These are phyloP conservation scores for Hydnomerulius pinastri DNA, from an alignment of 768 basidiomycete genomes.

Conservation along the genomic window DNA sequence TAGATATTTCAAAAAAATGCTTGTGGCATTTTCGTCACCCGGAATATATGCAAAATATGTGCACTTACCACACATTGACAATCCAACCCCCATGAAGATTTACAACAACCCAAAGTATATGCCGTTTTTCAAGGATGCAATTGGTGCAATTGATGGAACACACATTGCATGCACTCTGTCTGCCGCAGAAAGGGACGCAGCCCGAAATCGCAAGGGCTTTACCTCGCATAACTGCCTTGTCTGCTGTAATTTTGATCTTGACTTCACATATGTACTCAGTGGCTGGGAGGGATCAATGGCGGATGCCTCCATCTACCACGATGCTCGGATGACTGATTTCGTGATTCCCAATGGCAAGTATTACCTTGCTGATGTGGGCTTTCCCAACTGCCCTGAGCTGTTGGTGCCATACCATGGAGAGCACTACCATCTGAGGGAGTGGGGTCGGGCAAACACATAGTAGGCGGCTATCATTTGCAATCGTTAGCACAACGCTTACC, in stretches of 20 bases:
- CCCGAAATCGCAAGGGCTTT: constrained; percentile 23
- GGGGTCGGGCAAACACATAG: constrained; percentile 15
- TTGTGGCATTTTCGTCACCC: constrained; percentile 23
- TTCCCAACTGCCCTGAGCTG: constrained; percentile 17
- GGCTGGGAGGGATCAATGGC: too few relatives aligned
- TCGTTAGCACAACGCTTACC: neutral
- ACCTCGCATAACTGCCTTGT: too few relatives aligned
- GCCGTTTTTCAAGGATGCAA: constrained; percentile 24
- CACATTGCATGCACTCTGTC: constrained; percentile 18
- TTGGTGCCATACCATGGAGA: constrained; percentile 40
- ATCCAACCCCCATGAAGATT: constrained; percentile 16
- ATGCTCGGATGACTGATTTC: constrained; percentile 29
- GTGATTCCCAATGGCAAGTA: constrained; percentile 32
- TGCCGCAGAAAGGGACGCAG: constrained; percentile 8
- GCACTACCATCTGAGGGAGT: constrained; percentile 39
- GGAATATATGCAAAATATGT: constrained; percentile 31
- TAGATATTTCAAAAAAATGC: constrained; percentile 33
- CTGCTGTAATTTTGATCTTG: too few relatives aligned
- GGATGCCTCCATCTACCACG: too few relatives aligned
- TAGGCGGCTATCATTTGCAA: neutral
- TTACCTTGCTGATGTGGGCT: constrained; percentile 23
- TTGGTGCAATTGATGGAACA: constrained; percentile 32
- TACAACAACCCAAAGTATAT: constrained; percentile 21
- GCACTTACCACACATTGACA: constrained; percentile 5
- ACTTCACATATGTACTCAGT: too few relatives aligned